Conservation (phyloP, 2,329 filamentous ascomycete species). For the Paraphoma sp. region DNA sequence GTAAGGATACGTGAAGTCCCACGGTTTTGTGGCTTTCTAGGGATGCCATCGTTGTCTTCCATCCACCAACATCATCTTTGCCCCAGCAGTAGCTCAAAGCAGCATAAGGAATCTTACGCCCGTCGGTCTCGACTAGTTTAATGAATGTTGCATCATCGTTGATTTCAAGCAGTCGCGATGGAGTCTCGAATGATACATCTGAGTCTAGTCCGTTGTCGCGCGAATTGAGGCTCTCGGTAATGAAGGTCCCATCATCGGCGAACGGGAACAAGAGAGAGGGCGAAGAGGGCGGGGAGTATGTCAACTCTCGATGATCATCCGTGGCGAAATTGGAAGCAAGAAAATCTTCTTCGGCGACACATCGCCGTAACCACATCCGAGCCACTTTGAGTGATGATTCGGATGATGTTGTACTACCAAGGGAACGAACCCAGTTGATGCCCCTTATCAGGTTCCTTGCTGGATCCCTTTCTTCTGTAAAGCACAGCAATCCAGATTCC, state of each 20-base stretch:
- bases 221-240: neutral
- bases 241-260: neutral
- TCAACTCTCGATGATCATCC: neutral
- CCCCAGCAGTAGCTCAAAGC: neutral
- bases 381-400: neutral
- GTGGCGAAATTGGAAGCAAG: neutral
- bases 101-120: neutral
- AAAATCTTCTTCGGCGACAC: neutral
- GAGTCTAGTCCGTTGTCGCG: neutral
- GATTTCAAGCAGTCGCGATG: neutral
- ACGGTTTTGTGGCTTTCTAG: neutral
- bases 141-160: neutral
- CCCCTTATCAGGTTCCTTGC: neutral
- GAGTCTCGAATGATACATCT: neutral
- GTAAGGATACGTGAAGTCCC: neutral
- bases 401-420: neutral
- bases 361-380: neutral
- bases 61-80: neutral
- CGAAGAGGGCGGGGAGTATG: neutral
- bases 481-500: neutral
- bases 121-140: neutral
- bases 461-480: neutral
- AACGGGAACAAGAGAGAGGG: neutral
- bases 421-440: neutral
- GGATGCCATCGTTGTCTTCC: neutral